Percentiles rank a stretch among this genome's conserved stretches.
Evolutionary conservation across 1,139 yeast genomes (phyloP).

Genomic region (Geotrichum phurueaensis): DNA sequence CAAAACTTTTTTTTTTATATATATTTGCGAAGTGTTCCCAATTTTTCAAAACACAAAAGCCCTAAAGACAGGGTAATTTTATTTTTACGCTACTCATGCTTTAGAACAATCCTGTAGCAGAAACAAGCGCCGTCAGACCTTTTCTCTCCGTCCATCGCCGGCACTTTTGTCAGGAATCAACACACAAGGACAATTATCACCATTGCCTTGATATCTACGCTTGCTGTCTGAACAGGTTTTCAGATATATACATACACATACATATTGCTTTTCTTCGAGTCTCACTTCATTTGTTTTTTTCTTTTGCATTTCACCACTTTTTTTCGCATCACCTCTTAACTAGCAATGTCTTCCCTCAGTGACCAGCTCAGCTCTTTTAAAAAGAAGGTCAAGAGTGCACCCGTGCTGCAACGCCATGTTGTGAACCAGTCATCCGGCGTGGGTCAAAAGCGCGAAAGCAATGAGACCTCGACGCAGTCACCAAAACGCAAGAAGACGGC

Average conservation of each 20-base stretch:
- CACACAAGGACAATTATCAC: neutral
- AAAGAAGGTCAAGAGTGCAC: constrained; percentile 52
- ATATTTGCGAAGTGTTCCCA: neutral
- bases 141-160: neutral
- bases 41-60: neutral
- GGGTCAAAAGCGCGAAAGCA: constrained; percentile 19
- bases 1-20: too few relatives aligned
- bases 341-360: constrained; percentile 34
- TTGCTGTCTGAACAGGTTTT: neutral
- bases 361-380: constrained; percentile 54
- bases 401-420: constrained; percentile 41
- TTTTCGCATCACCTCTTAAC: constrained; percentile 1
- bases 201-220: neutral
- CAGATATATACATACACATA: neutral
- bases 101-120: too few relatives aligned
- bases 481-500: constrained; percentile 15
- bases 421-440: constrained; percentile 22
- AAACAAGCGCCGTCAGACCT: neutral
- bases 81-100: neutral
- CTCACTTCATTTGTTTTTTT: neutral
- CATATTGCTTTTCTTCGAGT: neutral
- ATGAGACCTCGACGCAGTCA: constrained; percentile 23
- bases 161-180: neutral
- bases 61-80: neutral
- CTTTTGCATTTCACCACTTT: neutral